Evolutionary conservation across 1,139 yeast species (phyloP).

Genomic region (Hanseniaspora uvarum): DNA sequence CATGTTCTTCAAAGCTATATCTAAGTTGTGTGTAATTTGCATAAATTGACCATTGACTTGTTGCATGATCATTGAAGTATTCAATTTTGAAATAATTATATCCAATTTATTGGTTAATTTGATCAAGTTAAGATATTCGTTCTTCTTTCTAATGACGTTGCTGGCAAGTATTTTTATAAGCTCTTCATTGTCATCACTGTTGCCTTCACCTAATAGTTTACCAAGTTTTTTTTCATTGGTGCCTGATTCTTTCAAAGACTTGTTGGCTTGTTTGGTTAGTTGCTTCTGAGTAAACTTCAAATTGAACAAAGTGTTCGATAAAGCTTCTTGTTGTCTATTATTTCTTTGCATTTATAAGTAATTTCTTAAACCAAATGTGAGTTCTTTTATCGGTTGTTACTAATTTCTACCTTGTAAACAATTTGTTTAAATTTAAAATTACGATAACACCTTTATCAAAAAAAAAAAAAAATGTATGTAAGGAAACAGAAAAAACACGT

Average conservation of each 20-base stretch:
- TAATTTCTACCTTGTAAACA: no score
- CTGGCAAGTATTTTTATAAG: conserved; percentile 92
- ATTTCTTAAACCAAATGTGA: neutral
- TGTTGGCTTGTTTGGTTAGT: conserved; percentile 76
- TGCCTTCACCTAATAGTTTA: conserved; percentile 37
- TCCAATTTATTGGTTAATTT: conserved; percentile 83
- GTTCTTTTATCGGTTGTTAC: neutral
- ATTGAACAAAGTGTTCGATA: conserved; percentile 31
- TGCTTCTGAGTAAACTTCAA: conserved; percentile 82
- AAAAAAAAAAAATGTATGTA: neutral
- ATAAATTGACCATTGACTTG: conserved; percentile 91
- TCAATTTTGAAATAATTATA: conserved; percentile 91
- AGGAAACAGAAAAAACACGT: neutral
- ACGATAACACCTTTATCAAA: neutral
- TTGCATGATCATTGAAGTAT: conserved; percentile 95
- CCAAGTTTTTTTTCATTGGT: conserved; percentile 81
- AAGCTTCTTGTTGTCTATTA: conserved; percentile 17
- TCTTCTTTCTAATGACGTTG: conserved; percentile 84
- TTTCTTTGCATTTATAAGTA: conserved; percentile 11
- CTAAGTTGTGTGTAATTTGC: conserved; percentile 89
- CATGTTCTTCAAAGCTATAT: conserved; percentile 90
- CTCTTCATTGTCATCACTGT: conserved; percentile 48
- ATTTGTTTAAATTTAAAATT: neutral
- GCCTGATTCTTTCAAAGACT: conserved; percentile 83
- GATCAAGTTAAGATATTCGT: conserved; percentile 73